Base-by-base conservation (phyloP, 495 filamentous ascomycete species). In the Mycothermus thermophilus region DNA sequence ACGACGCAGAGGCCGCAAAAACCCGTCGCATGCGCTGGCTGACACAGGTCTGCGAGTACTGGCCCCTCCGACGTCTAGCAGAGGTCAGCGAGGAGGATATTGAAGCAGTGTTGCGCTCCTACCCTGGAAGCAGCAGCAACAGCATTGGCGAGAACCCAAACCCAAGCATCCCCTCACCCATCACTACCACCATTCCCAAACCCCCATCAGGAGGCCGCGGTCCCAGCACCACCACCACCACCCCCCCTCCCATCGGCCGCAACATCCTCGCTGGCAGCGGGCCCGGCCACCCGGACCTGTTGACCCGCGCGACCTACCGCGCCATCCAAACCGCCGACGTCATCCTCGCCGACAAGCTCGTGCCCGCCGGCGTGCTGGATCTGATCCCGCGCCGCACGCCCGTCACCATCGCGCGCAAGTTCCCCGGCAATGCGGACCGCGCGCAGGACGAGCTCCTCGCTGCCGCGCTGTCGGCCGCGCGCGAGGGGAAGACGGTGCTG, bases 21-120 rank as follows among this genome's bases (percentile, higher is more conserved):
- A 83, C 71, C 12, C 66, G 92, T 32, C 67, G 90, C 26, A 85
- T 92, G 63, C 74, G 90, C 16, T 97, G 92, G 92, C 59, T 97
- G 3, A 74, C 79, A 12, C 90, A 97, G 52, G 87, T 97, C 12
- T 97, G 92, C 67, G 90, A 97, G 63, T 97, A 97, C 58, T 97
- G 92, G 92, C 87, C 90, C 1, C 64, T 97, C 14, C 73, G 72
- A 28, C 74, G 80, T 12, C 70, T 97, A 2, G 84, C 85, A 6
- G 64, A 67, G 18, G 77, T 96, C 34, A 74, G 71, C 9, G 83
- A 94, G 48, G 68, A 59, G 11, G 88, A 95, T 48, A 77, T 94
- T 4, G 69, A 81, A 5, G 50, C 59, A 13, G 71, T 94, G 12
- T 63, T 94, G 7, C 57, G 69, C 40, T 71, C 75, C 6, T 95